Evolutionary conservation across 768 basidiomycete genomes (phyloP).

Genomic region (Infundibulicybe gibba): DNA sequence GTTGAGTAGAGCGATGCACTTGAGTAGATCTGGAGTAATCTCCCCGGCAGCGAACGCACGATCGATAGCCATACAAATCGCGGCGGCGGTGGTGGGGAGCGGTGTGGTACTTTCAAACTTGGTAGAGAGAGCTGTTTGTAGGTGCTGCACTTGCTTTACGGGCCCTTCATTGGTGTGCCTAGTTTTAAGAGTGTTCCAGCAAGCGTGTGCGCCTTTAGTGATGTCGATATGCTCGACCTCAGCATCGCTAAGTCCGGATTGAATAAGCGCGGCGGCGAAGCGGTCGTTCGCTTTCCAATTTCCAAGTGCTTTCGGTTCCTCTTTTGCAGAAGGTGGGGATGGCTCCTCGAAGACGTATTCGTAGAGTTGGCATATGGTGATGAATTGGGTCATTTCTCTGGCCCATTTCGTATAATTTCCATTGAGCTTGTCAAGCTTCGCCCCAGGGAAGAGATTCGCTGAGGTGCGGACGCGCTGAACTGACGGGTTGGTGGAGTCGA

Average conservation of each 20-base stretch:
- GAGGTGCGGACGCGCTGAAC: too few species aligned
- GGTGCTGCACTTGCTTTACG: slow-evolving; percentile 11
- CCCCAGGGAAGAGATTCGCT: too few species aligned
- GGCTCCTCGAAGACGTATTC: too few species aligned
- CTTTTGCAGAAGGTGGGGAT: too few species aligned
- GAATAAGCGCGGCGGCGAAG: slow-evolving; percentile 3
- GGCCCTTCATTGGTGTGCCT: slow-evolving; percentile 14
- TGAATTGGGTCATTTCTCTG: too few species aligned
- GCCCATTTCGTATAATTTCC: too few species aligned
- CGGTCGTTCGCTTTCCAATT: slow-evolving; percentile 13
- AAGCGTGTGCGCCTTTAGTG: background rate
- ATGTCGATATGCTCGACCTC: too few species aligned
- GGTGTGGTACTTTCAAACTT: background rate
- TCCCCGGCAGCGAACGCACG: slow-evolving; percentile 7
- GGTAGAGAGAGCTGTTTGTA: slow-evolving; percentile 10
- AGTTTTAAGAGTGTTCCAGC: slow-evolving; percentile 4
- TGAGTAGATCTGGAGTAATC: slow-evolving; percentile 9
- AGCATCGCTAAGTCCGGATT: background rate
- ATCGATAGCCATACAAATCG: slow-evolving; percentile 3
- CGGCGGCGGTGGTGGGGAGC: background rate
- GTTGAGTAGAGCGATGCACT: slow-evolving; percentile 8
- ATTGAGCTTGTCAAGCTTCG: too few species aligned
- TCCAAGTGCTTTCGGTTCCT: too few species aligned
- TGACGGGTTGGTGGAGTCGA: too few species aligned
- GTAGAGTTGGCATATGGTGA: too few species aligned